Conservation (phyloP, 2,329 filamentous ascomycete genomes). For the Rosellinia necatrix region DNA sequence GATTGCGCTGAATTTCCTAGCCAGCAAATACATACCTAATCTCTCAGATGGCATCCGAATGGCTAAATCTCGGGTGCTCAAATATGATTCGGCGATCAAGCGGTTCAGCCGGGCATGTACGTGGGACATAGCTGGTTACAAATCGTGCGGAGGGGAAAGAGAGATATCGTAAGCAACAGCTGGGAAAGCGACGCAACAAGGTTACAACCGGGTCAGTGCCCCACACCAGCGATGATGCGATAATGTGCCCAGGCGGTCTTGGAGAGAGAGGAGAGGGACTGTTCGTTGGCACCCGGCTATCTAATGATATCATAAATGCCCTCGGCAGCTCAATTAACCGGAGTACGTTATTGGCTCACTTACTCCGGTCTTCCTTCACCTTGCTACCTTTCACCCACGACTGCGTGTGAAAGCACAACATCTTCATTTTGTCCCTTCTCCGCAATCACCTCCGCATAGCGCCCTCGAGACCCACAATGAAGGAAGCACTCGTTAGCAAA, state of each 20-base stretch:
- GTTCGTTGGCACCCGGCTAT: no score
- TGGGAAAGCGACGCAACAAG: background rate
- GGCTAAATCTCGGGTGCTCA: no score
- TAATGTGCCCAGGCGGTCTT: no score
- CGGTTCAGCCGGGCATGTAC: no score
- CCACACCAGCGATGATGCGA: constrained; percentile 7
- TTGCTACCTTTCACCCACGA: background rate
- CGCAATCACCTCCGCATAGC: background rate
- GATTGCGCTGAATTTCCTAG: no score
- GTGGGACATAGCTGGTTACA: no score
- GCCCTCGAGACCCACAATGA: constrained; percentile 27
- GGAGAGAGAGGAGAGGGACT: no score
- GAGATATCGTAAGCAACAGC: no score
- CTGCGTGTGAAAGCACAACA: background rate
- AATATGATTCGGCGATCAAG: no score
- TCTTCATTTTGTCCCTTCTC: background rate
- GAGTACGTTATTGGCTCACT: background rate
- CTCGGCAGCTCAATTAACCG: constrained; percentile 9
- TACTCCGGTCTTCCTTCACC: background rate
- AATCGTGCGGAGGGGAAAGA: no score
- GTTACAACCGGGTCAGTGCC: background rate
- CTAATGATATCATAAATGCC: no score
- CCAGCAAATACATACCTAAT: background rate
- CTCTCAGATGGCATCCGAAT: no score
- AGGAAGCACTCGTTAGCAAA: constrained; percentile 34